Evolutionary conservation across 768 basidiomycete species (phyloP), one percentile per base, ranked within the genome.

Genomic region (Lactarius tabidus): DNA sequence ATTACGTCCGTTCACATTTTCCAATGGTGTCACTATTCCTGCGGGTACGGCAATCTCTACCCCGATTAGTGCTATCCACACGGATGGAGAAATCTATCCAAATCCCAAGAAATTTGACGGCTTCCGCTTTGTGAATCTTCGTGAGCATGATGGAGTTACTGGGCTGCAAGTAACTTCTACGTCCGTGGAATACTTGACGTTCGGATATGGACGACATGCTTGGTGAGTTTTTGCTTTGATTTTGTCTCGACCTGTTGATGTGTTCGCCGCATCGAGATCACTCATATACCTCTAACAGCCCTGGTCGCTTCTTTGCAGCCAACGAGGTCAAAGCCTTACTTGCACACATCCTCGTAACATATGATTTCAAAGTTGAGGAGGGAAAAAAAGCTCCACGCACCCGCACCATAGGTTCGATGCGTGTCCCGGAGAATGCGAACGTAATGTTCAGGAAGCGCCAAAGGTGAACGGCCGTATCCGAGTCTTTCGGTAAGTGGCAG

Each of bases 101-200:
- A 74, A 81, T 57, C 73, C 84, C 0, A 68, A 73, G 7, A 57
- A 33, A 45, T 82, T 82, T 45, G 73, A 79, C 35, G 75, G 79
- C 1, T 78, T 79, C 60, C 74, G 81, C 17, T 82, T 82, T 69
- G 65, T 74, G 29, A 62, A 73, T 20, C 66, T 70, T 60, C 69
- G 64, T 26, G 72, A 71, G 35, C 55, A 62, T 18, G 72, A 72
- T 17, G 73, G 35, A 64, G 36, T 33, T 39, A 9, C 6, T 6
- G 3, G 65, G 59, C 70, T 74, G 31, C 74, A 74, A 58, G 63
- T 70, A 15, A 69, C 70, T 7, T 59, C 69, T 71, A 69, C 73
- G 60, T 58, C 73, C 65, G 14, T 69, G 20, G 68, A 75, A 20
- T 76, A 76, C 64, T 61, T 81, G 26, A 57, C 77, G 72, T 69